phyloP scores from a whole-genome alignment of 805 yeast genomes.

The Clavispora fructus region DNA sequence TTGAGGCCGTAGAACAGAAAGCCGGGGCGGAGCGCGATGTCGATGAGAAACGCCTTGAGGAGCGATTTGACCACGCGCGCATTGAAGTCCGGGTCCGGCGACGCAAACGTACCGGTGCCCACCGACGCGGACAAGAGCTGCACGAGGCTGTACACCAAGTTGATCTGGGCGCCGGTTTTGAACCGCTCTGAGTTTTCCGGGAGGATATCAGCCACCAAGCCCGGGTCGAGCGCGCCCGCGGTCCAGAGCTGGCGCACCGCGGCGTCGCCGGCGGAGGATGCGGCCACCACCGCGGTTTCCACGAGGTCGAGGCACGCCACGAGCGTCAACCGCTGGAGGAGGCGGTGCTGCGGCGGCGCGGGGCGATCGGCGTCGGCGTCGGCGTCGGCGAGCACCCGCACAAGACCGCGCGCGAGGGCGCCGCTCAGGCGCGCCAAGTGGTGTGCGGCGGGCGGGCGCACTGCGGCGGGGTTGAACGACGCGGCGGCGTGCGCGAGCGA shows the following conservation, averaged over 20 bases:
- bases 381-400: no score
- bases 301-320: constrained; percentile 52
- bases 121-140: constrained; percentile 47
- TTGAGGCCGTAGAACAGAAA: constrained; percentile 51
- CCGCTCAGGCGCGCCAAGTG: background rate
- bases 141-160: constrained; percentile 47
- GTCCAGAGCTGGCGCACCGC: constrained; percentile 18
- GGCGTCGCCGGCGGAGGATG: constrained; percentile 20
- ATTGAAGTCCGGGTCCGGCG: constrained; percentile 7
- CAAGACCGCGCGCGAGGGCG: no score
- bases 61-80: constrained; percentile 21
- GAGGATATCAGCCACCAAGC: constrained; percentile 35
- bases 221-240: constrained; percentile 25
- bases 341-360: constrained; percentile 8
- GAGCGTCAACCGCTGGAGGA: constrained; percentile 50
- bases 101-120: constrained; percentile 24
- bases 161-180: constrained; percentile 36
- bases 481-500: constrained; percentile 52
- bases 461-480: constrained; percentile 59
- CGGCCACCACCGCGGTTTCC: constrained; percentile 37
- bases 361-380: background rate
- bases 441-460: constrained; percentile 20
- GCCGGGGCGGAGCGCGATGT: constrained; percentile 34
- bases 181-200: constrained; percentile 46
- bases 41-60: constrained; percentile 35